Evolutionary conservation across 208 protist species (phyloP).

Genomic region (Crithidia bombi): DNA sequence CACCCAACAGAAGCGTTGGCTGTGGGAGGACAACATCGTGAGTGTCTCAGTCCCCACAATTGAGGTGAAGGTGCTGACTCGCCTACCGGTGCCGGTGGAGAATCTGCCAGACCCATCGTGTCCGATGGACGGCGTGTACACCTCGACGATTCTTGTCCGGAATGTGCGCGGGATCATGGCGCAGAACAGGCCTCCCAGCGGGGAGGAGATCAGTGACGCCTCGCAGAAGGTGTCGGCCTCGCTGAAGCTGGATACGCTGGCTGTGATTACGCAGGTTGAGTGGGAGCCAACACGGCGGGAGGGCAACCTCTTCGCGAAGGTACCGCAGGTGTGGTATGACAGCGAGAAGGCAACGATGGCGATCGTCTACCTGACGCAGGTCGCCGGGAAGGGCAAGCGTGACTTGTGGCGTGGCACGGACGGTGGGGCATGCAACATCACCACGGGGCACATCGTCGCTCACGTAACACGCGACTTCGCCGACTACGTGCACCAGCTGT

Average conservation of each 20-base stretch:
- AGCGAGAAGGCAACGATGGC: slow-evolving; percentile 63
- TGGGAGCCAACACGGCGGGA: slow-evolving; percentile 74
- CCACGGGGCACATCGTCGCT: slow-evolving; percentile 47
- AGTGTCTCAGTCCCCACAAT: slow-evolving; percentile 66
- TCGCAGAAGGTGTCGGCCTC: slow-evolving; percentile 51
- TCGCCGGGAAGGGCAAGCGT: slow-evolving; percentile 53
- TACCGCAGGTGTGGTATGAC: slow-evolving; percentile 66
- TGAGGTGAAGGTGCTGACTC: slow-evolving; percentile 71
- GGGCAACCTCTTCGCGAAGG: slow-evolving; percentile 59
- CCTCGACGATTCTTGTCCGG: slow-evolving; percentile 49
- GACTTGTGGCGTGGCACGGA: slow-evolving; percentile 58
- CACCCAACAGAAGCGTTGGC: slow-evolving; percentile 82
- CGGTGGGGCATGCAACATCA: slow-evolving; percentile 64
- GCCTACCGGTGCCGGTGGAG: slow-evolving; percentile 52
- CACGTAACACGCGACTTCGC: slow-evolving; percentile 76
- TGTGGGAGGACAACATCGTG: slow-evolving; percentile 69
- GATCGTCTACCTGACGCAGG: slow-evolving; percentile 54
- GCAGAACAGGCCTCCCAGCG: slow-evolving; percentile 57
- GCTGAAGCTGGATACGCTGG: slow-evolving; percentile 56
- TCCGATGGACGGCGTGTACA: slow-evolving; percentile 62
- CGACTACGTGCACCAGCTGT: slow-evolving; percentile 53
- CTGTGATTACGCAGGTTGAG: slow-evolving; percentile 78
- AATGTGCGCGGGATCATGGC: slow-evolving; percentile 58
- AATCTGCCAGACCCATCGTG: slow-evolving; percentile 34
- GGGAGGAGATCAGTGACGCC: slow-evolving; percentile 44